Evolutionary conservation across 2,329 filamentous ascomycete species (phyloP).

Genomic region (Penicillium paneum): DNA sequence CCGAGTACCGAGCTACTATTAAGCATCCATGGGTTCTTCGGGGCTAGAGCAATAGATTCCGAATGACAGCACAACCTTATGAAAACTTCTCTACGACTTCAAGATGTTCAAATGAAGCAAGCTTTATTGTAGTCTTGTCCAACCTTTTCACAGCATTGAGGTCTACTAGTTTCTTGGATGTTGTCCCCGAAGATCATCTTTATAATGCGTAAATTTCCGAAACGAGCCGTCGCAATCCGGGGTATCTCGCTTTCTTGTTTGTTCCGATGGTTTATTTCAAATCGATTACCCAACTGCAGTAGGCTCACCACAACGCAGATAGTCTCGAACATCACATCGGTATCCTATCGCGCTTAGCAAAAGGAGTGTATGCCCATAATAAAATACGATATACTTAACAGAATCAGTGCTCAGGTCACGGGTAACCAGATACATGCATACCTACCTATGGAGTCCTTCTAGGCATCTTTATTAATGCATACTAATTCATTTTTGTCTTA

Average conservation of each 20-base stretch:
- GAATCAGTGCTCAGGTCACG: not conserved
- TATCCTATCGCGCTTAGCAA: not conserved
- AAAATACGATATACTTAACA: not conserved
- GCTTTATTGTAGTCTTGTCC: not conserved
- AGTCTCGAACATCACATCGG: not conserved
- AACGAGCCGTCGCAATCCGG: not conserved
- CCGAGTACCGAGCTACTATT: too few relatives aligned
- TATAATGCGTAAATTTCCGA: not conserved
- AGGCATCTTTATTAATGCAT: not conserved
- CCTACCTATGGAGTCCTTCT: not conserved
- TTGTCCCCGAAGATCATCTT: not conserved
- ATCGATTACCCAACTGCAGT: not conserved
- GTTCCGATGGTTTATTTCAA: not conserved
- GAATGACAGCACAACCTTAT: not conserved
- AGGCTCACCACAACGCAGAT: not conserved
- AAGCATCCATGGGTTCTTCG: not conserved
- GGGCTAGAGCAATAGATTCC: too few relatives aligned
- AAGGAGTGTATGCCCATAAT: not conserved
- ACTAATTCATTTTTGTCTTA: not conserved
- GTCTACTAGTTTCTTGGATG: not conserved
- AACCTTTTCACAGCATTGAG: not conserved
- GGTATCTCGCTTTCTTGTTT: not conserved
- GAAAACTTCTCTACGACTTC: not conserved
- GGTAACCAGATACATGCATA: not conserved
- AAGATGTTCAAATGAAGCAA: not conserved